These are phyloP conservation scores for Thozetella sp. DNA, from an alignment of 495 filamentous ascomycete genomes.

Conservation along the genomic window DNA sequence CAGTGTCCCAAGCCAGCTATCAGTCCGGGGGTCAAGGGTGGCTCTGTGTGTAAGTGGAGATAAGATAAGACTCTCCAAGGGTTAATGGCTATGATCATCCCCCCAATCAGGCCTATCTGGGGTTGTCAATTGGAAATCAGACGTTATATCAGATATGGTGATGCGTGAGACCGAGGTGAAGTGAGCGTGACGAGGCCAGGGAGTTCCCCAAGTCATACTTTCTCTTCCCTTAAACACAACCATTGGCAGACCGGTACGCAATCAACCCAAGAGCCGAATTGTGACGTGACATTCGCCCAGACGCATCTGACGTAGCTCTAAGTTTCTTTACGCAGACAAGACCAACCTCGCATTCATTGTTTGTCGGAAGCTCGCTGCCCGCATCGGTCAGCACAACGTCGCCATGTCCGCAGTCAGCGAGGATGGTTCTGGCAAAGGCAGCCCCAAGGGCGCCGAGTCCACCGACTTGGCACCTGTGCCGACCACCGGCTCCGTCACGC, in stretches of 20 bases:
- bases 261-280: too few relatives aligned
- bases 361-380: too few relatives aligned
- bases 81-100: too few relatives aligned
- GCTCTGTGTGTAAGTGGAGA: background rate
- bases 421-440: background rate
- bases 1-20: background rate
- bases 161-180: background rate
- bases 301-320: too few relatives aligned
- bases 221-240: too few relatives aligned
- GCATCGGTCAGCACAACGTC: background rate
- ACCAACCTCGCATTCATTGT: too few relatives aligned
- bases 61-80: background rate
- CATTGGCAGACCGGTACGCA: too few relatives aligned
- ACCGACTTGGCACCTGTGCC: background rate
- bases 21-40: too few relatives aligned
- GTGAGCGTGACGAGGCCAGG: background rate
- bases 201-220: too few relatives aligned
- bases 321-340: too few relatives aligned
- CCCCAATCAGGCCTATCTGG: background rate
- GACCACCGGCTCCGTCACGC: background rate
- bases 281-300: too few relatives aligned
- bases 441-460: background rate
- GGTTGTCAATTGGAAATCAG: background rate
- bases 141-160: background rate
- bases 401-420: background rate